phyloP scores from a whole-genome alignment of 1,284 basidiomycete species.

The Apiotrichum domesticum region DNA sequence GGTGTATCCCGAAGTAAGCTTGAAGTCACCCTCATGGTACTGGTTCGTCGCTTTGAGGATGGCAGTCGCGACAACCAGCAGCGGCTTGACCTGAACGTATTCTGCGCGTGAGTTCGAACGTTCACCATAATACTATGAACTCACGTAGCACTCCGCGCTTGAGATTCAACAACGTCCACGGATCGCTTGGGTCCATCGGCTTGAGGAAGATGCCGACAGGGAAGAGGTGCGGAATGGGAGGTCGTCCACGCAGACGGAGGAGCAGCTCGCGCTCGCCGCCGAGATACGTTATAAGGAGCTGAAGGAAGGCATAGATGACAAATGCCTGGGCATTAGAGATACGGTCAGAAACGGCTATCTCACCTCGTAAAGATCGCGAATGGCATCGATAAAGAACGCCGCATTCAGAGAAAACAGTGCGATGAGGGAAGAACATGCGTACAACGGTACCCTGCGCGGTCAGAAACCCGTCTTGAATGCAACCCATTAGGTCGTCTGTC shows the following conservation, averaged over 20 bases:
- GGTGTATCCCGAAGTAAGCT: constrained; percentile 79
- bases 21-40: constrained; percentile 84
- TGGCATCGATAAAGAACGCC: constrained; percentile 91
- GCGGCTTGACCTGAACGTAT: constrained; percentile 94
- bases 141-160: constrained; percentile 90
- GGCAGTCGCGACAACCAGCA: constrained; percentile 76
- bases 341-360: constrained; percentile 20
- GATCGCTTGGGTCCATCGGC: constrained; percentile 80
- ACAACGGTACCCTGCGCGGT: constrained; percentile 67
- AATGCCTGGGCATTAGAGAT: constrained; percentile 60
- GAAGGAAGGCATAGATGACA: constrained; percentile 91
- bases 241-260: constrained; percentile 81
- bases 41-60: constrained; percentile 79
- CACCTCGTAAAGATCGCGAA: constrained; percentile 95
- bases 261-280: constrained; percentile 90
- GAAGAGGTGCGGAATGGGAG: constrained; percentile 78
- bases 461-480: too few relatives aligned
- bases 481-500: too few relatives aligned
- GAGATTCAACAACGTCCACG: constrained; percentile 86
- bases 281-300: constrained; percentile 73
- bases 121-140: constrained; percentile 33
- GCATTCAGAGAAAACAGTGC: constrained; percentile 90
- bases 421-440: constrained; percentile 83
- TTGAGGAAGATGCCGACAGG: constrained; percentile 68
- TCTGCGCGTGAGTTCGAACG: constrained; percentile 52